Conservation (phyloP, 2,329 filamentous ascomycete genomes). For the Xylaria sp. region DNA sequence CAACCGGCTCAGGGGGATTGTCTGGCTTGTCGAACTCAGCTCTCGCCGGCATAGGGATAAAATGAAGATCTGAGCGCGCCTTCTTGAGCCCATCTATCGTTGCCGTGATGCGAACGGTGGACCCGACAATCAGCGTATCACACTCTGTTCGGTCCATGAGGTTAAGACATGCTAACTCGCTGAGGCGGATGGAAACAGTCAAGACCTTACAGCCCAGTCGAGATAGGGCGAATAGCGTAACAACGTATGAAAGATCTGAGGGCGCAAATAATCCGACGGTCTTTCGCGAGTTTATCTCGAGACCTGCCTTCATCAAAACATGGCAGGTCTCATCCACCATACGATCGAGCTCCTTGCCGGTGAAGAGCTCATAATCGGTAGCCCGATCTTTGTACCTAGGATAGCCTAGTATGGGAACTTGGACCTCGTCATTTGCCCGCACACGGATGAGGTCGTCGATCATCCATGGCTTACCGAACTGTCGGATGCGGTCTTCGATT, state of each 20-base stretch:
- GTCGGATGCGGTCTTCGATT: slow-evolving; percentile 44
- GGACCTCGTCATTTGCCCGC: slow-evolving; percentile 51
- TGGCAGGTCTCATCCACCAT: slow-evolving; percentile 53
- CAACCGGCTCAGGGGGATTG: slow-evolving; percentile 37
- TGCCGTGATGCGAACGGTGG: slow-evolving; percentile 47
- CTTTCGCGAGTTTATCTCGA: slow-evolving; percentile 45
- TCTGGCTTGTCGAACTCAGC: slow-evolving; percentile 41
- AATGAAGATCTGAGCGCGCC: slow-evolving; percentile 37
- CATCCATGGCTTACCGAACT: slow-evolving; percentile 53
- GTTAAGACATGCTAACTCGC: slow-evolving; percentile 52
- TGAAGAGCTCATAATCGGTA: slow-evolving; percentile 54
- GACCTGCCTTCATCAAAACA: slow-evolving; percentile 47
- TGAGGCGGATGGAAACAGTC: slow-evolving; percentile 56
- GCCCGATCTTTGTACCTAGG: slow-evolving; percentile 48
- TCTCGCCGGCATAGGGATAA: slow-evolving; percentile 41
- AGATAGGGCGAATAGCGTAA: slow-evolving; percentile 56
- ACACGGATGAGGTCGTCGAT: slow-evolving; percentile 55
- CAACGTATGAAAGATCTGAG: slow-evolving; percentile 55
- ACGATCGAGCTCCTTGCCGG: slow-evolving; percentile 52
- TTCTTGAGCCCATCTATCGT: slow-evolving; percentile 46
- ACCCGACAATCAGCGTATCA: slow-evolving; percentile 51
- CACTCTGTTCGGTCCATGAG: slow-evolving; percentile 52
- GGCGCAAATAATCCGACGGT: slow-evolving; percentile 53
- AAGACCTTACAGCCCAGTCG: slow-evolving; percentile 56
- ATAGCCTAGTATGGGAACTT: slow-evolving; percentile 55